Conservation (phyloP, 805 yeast species). For the Cephaloascus fragrans region DNA sequence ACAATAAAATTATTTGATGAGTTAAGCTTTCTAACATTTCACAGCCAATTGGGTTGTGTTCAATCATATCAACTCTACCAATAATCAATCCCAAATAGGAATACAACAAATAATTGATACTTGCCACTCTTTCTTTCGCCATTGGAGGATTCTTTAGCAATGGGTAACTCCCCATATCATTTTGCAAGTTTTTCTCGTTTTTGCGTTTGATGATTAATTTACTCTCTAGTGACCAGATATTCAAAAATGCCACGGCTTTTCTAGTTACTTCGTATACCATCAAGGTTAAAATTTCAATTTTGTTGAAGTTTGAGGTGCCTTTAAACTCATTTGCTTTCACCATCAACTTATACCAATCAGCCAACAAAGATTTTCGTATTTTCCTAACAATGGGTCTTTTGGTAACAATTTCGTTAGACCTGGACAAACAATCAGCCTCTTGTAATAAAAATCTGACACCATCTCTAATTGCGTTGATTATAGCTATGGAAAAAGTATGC, state of each 20-base stretch:
- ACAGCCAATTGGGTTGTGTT: conserved; percentile 63
- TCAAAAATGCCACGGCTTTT: conserved; percentile 54
- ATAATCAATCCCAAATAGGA: conserved; percentile 56
- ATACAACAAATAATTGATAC: conserved; percentile 49
- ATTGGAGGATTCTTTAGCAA: conserved; percentile 45
- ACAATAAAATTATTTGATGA: conserved; percentile 56
- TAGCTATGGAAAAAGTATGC: conserved; percentile 45
- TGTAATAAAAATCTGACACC: conserved; percentile 60
- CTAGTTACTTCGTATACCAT: conserved; percentile 60
- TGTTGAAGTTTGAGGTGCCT: conserved; percentile 47
- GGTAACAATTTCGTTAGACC: conserved; percentile 63
- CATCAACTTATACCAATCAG: conserved; percentile 77
- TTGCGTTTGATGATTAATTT: conserved; percentile 30
- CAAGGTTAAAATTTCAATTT: conserved; percentile 51
- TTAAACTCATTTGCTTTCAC: conserved; percentile 67
- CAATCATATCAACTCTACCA: conserved; percentile 73
- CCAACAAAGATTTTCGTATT: conserved; percentile 56
- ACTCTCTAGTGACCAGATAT: conserved; percentile 64
- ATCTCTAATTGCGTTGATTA: conserved; percentile 59
- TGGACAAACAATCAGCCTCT: conserved; percentile 63
- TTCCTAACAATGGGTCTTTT: conserved; percentile 50
- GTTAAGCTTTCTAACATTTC: conserved; percentile 55
- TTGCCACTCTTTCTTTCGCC: conserved; percentile 54
- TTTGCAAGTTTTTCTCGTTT: conserved; percentile 12
- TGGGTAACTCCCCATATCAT: conserved; percentile 30